phyloP scores from a whole-genome alignment of 257 asterid species.

The Thymus quinquecostatus region DNA sequence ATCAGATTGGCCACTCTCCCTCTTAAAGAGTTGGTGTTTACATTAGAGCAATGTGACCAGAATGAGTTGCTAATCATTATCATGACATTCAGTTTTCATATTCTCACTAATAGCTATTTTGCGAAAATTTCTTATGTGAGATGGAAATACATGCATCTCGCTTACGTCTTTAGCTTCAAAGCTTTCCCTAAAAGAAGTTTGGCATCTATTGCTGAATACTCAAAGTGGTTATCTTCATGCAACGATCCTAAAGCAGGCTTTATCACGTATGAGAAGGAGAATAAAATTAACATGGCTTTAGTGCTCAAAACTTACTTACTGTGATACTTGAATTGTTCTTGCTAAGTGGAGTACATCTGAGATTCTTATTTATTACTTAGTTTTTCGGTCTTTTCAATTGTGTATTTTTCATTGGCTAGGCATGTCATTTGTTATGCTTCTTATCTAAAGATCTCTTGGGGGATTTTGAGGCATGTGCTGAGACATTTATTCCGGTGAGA shows the following conservation, averaged over 20 bases:
- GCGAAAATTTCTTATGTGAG: conserved; percentile 16
- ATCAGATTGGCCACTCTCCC: conserved; percentile 19
- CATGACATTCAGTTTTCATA: conserved; percentile 16
- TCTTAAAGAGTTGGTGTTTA: conserved; percentile 5
- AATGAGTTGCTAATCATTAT: conserved; percentile 18
- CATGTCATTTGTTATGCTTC: conserved; percentile 79
- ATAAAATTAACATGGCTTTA: conserved; percentile 7
- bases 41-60: conserved; percentile 10
- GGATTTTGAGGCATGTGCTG: conserved; percentile 97
- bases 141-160: conserved; percentile 23
- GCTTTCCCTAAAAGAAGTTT: not conserved
- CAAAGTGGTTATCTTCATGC: conserved; percentile 20
- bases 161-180: conserved; percentile 16
- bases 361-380: not conserved
- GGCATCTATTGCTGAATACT: not conserved
- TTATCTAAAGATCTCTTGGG: conserved; percentile 96
- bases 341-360: conserved; percentile 15
- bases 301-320: not conserved
- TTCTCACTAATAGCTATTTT: conserved; percentile 12
- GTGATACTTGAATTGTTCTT: conserved; percentile 9
- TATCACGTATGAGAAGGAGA: conserved; percentile 8
- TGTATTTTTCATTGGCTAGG: conserved; percentile 47
- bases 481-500: conserved; percentile 95
- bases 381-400: conserved; percentile 23
- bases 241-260: conserved; percentile 4